Evolutionary conservation across 371 early-diverging fungal species (phyloP), one percentile per base, ranked within the genome.

Genomic region (Encephalitozoon romaleae): DNA sequence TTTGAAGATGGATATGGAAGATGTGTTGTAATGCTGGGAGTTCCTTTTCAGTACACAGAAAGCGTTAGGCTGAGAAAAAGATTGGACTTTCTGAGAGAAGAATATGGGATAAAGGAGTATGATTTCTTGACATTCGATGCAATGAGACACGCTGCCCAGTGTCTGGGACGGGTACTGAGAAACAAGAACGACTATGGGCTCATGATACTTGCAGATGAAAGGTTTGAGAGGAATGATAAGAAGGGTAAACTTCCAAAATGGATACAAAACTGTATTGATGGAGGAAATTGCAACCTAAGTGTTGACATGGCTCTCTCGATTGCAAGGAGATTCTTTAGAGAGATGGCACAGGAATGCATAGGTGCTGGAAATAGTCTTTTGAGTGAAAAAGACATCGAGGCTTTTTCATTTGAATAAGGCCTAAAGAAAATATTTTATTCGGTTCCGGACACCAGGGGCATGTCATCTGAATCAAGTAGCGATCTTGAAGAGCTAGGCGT

Each of bases 41-140:
- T 99, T 51, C 99, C 99, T 0, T 99, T 79, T 54, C 80, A 86
- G 79, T 96, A 94, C 81, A 98, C 98, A 0, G 96, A 97, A 82
- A 91, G 91, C 54, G 87, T 98, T 65, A 92, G 94, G 30, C 59
- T 81, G 21, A 81, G 89, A 88, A 96, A 96, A 0, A 88, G 96
- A 11, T 86, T 98, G 25, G 95, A 95, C 82, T 99, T 91, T 86
- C 83, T 99, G 66, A 88, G 94, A 28, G 92, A 93, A 71, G 89
- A 93, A 80, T 89, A 90, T 81, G 89, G 91, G 64, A 93, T 99
- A 28, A 88, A 94, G 38, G 96, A 97, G 84, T 94, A 93, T 82
- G 98, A 98, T 74, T 99, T 96, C 83, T 85, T 99, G 76, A 93
- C 94, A 0, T 99, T 99, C 86, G 98, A 99, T 82, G 99, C 99